Evolutionary conservation across 2,329 filamentous ascomycete genomes (phyloP), one percentile per base, ranked within the genome.

Genomic region (Fusarium sp.): DNA sequence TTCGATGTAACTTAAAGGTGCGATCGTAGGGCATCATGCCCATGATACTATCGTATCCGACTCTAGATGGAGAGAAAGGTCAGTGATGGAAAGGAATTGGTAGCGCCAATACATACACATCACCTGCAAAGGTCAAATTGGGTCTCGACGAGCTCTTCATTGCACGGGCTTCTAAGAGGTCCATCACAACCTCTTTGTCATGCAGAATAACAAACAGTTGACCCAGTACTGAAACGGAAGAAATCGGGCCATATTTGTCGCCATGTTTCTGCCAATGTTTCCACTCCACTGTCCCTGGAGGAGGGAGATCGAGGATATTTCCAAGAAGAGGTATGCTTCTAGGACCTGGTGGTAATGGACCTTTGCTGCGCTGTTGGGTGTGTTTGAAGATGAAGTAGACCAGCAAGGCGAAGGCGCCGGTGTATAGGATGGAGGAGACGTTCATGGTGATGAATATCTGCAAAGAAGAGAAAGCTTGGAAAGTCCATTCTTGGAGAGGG

Each of bases 281-380:
- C 68, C 75, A 80, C 62, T 82, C 80, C 4, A 70, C 70, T 4
- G 65, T 62, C 0, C 77, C 78, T 0, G 66, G 55, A 0, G 77
- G 71, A 0, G 85, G 85, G 9, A 87, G 72, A 61, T 87, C 84
- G 0, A 66, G 65, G 7, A 86, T 62, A 62, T 87, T 87, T 5
- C 85, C 85, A 1, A 87, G n/a, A 0, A 87, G 16, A 0, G 83
- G 83, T 11, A 82, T 65, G 0, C 78, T 78, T 47, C 76, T 83
- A 0, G 86, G 86, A 0, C 86, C 86, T 1, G 85, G 85, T 0
- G 85, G 85, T 12, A 67, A 13, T 5, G 56, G 41, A 1, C 32
- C 27, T 45, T 40, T 43, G 4, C 25, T 4, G 1, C 18, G 5
- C 20, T 10, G 14, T 16, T 13, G n/a, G 2, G 4, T 1, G 3